A percentile compares a stretch with the other conserved stretches of the same genome.
phyloP scores from a whole-genome alignment of 1,284 basidiomycete genomes.

The Mycosarcoma mackinlayi region DNA sequence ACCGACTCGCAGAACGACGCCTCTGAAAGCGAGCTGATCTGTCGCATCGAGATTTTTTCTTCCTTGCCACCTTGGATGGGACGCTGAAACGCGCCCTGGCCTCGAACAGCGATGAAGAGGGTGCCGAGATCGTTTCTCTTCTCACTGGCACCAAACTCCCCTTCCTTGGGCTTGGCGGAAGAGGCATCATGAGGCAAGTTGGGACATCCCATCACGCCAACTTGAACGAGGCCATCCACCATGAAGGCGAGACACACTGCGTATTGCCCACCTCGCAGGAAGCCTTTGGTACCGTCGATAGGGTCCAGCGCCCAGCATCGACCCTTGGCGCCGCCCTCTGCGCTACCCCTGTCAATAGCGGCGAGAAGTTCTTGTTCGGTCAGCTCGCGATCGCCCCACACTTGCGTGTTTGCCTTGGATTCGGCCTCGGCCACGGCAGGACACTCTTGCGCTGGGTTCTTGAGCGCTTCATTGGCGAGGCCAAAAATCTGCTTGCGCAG shows the following conservation, averaged over 20 bases:
- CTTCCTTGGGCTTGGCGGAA: conserved; percentile 61
- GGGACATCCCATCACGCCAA: conserved; percentile 92
- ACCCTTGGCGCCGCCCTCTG: conserved; percentile 80
- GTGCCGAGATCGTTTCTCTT: conserved; percentile 58
- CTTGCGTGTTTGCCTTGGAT: conserved; percentile 68
- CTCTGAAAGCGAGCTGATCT: conserved; percentile 68
- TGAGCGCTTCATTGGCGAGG: conserved; percentile 85
- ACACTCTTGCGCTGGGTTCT: conserved; percentile 56
- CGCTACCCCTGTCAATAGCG: conserved; percentile 86
- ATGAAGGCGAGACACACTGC: conserved; percentile 94
- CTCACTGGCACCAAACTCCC: conserved; percentile 54
- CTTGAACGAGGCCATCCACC: conserved; percentile 78
- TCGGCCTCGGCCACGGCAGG: conserved; percentile 68
- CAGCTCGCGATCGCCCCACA: conserved; percentile 69
- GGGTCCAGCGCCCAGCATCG: conserved; percentile 90
- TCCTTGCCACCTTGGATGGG: conserved; percentile 51
- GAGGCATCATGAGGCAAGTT: conserved; percentile 77
- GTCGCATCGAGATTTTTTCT: conserved; percentile 59
- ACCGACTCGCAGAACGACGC: conserved; percentile 89
- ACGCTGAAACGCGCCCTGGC: conserved; percentile 62
- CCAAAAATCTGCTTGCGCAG: conserved; percentile 79
- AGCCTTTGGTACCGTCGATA: conserved; percentile 93
- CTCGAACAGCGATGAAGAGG: conserved; percentile 62
- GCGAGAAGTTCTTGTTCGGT: conserved; percentile 75
- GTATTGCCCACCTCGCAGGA: conserved; percentile 95